Percentiles rank a stretch among this genome's conserved stretches.
phyloP scores from a whole-genome alignment of 495 filamentous ascomycete species.

The Astrocystis sublimbata region DNA sequence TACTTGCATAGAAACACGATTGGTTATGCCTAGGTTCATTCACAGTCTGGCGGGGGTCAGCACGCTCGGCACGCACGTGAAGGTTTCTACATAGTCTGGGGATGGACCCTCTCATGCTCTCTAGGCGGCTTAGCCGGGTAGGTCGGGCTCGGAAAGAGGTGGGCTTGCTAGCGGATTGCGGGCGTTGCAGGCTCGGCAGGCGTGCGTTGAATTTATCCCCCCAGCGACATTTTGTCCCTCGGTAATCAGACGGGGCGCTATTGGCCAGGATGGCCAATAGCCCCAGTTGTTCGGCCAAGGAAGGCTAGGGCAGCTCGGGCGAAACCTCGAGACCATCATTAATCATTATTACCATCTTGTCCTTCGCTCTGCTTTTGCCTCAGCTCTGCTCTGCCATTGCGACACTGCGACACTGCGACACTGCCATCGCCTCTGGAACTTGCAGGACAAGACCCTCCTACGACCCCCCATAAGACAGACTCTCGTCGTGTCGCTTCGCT shows the following conservation, averaged over 20 bases:
- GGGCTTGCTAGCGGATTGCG: no score
- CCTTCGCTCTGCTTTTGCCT: not conserved
- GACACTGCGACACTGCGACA: not conserved
- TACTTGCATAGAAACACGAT: no score
- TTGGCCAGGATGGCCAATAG: constrained; percentile 34
- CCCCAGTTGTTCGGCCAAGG: constrained; percentile 25
- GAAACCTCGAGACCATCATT: constrained; percentile 36
- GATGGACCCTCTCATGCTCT: no score
- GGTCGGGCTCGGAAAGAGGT: constrained; percentile 5
- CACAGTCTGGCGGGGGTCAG: no score
- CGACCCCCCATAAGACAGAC: constrained; percentile 15
- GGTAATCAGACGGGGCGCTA: constrained; percentile 38
- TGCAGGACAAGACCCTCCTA: constrained; percentile 34
- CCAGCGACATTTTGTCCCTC: constrained; percentile 29
- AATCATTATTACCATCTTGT: no score
- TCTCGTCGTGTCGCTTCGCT: constrained; percentile 16
- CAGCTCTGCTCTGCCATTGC: not conserved
- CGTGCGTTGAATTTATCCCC: not conserved
- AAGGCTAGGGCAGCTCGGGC: constrained; percentile 29
- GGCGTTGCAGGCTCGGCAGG: not conserved
- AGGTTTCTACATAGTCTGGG: no score
- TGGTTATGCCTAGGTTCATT: no score
- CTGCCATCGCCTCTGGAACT: constrained; percentile 23
- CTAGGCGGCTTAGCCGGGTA: not conserved
- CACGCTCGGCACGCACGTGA: no score